Percentiles rank a stretch among this genome's conserved stretches.
phyloP scores from a whole-genome alignment of 2,329 filamentous ascomycete species.

The Penicillium brasilianum region DNA sequence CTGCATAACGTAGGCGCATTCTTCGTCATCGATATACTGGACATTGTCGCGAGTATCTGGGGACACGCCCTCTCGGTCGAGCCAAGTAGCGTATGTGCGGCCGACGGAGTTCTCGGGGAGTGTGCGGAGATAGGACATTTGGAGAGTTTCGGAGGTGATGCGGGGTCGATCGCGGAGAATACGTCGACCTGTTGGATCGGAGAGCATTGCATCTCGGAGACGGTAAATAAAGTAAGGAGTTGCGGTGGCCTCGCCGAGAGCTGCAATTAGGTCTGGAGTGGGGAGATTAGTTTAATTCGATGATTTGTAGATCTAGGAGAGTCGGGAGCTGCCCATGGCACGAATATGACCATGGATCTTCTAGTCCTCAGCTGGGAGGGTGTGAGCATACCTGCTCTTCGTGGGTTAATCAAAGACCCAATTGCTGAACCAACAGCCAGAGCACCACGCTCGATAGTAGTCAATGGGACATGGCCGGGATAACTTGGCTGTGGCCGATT shows the following conservation, averaged over 20 bases:
- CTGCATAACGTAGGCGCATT: slow-evolving; percentile 98
- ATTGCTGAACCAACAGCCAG: slow-evolving; percentile 68
- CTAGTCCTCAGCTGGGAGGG: neutral
- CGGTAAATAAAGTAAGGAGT: slow-evolving; percentile 94
- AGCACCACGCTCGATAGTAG: slow-evolving; percentile 72
- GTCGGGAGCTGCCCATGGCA: neutral
- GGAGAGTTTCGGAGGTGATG: slow-evolving; percentile 75
- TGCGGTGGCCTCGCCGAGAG: slow-evolving; percentile 91
- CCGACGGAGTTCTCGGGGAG: slow-evolving; percentile 78
- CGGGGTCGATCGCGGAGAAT: slow-evolving; percentile 90
- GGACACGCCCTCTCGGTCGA: slow-evolving; percentile 91
- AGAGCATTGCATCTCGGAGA: slow-evolving; percentile 90
- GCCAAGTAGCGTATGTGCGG: slow-evolving; percentile 81
- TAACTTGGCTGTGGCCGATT: slow-evolving; percentile 87
- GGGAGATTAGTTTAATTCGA: slow-evolving; percentile 8
- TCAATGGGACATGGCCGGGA: slow-evolving; percentile 89
- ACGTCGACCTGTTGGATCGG: slow-evolving; percentile 78
- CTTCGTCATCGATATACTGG: slow-evolving; percentile 89
- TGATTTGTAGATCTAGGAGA: neutral
- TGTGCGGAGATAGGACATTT: slow-evolving; percentile 70
- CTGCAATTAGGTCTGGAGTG: slow-evolving; percentile 80
- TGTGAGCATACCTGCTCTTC: slow-evolving; percentile 68
- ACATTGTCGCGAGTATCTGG: slow-evolving; percentile 85
- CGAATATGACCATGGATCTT: neutral
- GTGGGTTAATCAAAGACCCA: slow-evolving; percentile 71